Conservation (phyloP, 805 yeast species). For the Scheffersomyces amazonensis region DNA sequence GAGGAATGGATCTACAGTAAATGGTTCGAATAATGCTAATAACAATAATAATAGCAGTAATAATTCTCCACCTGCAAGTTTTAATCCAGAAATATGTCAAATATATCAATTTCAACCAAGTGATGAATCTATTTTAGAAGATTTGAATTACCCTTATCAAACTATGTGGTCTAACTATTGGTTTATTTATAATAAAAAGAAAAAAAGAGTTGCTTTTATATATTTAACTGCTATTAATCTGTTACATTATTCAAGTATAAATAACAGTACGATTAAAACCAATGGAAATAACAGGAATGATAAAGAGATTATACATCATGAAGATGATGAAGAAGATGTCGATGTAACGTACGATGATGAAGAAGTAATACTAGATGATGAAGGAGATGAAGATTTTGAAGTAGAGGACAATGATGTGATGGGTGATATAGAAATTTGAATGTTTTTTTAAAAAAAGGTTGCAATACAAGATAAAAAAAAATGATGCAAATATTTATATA, state of each 20-base stretch:
- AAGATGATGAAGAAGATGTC: constrained; percentile 21
- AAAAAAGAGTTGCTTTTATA: constrained; percentile 86
- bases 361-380: constrained; percentile 23
- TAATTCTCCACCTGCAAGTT: constrained; percentile 13
- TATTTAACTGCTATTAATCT: constrained; percentile 56
- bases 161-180: constrained; percentile 78
- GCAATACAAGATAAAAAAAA: no score
- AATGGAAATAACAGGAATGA: constrained; percentile 8
- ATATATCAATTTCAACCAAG: constrained; percentile 63
- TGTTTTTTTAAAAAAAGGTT: no score
- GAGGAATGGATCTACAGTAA: constrained; percentile 4
- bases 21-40: constrained; percentile 3
- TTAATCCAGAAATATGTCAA: constrained; percentile 44
- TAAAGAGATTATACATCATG: constrained; percentile 10
- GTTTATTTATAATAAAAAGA: constrained; percentile 87
- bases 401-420: constrained; percentile 27
- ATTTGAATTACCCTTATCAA: constrained; percentile 45
- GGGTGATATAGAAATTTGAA: constrained; percentile 36
- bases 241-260: constrained; percentile 32
- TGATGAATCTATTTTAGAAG: constrained; percentile 62
- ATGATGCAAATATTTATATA: no score
- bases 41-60: no score
- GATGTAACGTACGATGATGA: constrained; percentile 23
- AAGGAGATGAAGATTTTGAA: constrained; percentile 18
- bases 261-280: constrained; percentile 15